Evolutionary conservation across 768 basidiomycete genomes (phyloP).

Genomic region (Astraeus odoratus): DNA sequence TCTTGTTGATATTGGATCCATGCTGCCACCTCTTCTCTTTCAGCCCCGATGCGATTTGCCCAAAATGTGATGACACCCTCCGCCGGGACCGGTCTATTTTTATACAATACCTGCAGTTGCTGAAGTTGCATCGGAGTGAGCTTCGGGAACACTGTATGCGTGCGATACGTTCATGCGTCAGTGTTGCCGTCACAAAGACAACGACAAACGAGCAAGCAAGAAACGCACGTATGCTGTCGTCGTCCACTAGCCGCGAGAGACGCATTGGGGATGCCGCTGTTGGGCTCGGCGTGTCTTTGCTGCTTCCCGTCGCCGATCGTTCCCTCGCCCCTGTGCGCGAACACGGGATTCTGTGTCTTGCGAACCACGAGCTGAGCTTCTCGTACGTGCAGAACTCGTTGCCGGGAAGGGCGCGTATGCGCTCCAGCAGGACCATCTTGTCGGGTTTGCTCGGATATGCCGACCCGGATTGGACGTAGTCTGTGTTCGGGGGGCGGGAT

Average conservation of each 20-base stretch:
- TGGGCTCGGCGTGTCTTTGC: background rate
- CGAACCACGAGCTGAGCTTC: conserved; percentile 17
- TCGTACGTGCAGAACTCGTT: conserved; percentile 14
- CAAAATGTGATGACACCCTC: conserved; percentile 21
- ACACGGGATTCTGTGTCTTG: conserved; percentile 12
- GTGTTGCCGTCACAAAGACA: background rate
- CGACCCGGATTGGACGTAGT: conserved; percentile 12
- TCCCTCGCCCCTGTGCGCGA: background rate
- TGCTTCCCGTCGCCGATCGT: background rate
- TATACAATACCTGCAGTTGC: conserved; percentile 16
- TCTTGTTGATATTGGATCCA: conserved; percentile 26
- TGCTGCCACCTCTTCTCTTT: conserved; percentile 11
- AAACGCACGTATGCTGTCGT: conserved; percentile 22
- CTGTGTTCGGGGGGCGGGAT: conserved; percentile 7
- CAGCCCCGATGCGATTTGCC: conserved; percentile 18
- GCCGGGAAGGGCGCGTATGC: conserved; percentile 15
- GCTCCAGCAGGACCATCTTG: conserved; percentile 10
- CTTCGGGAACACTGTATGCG: conserved; percentile 20
- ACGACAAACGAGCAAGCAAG: background rate
- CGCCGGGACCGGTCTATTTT: conserved; percentile 9
- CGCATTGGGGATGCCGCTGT: background rate
- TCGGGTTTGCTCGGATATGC: conserved; percentile 9
- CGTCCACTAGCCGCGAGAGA: conserved; percentile 7
- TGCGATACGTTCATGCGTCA: background rate
- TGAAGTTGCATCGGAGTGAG: conserved; percentile 17